phyloP scores from a whole-genome alignment of 2,329 filamentous ascomycete species.

The Ceratocystis diversiconidia region DNA sequence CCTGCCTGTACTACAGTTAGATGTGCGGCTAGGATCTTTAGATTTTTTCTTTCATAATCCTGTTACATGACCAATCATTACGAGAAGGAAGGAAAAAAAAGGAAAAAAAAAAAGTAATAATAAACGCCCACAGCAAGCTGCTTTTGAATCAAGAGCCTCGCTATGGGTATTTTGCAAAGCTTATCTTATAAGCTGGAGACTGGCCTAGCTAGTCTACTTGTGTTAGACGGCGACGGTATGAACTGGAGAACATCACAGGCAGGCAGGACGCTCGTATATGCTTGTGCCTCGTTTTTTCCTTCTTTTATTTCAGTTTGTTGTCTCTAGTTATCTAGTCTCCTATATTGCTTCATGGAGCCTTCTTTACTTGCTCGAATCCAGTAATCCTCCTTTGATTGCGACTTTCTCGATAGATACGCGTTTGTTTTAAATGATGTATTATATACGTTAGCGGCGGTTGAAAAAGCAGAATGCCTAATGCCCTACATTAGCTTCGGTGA shows the following conservation, averaged over 20 bases:
- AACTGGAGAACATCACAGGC: neutral
- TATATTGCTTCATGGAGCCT: neutral
- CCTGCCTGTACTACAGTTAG: neutral
- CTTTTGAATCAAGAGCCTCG: no score
- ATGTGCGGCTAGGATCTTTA: slow-evolving; percentile 1
- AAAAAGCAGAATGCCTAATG: no score
- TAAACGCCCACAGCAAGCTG: neutral
- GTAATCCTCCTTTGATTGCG: no score
- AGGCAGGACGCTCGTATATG: neutral
- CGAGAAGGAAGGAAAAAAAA: neutral
- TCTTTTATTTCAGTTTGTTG: neutral
- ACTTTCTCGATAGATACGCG: no score
- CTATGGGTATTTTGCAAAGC: no score
- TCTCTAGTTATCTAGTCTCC: neutral
- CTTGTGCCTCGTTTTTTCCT: neutral
- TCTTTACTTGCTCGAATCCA: no score
- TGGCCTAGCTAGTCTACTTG: no score
- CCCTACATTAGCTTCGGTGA: no score
- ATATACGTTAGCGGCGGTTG: no score
- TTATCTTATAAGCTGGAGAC: no score
- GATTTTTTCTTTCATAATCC: neutral
- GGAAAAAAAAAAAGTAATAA: neutral
- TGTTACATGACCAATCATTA: neutral
- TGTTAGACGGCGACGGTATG: neutral
- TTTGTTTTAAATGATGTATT: no score